Evolutionary conservation across 306 rosid species (phyloP).

Genomic region (Cucumis cinereus): DNA sequence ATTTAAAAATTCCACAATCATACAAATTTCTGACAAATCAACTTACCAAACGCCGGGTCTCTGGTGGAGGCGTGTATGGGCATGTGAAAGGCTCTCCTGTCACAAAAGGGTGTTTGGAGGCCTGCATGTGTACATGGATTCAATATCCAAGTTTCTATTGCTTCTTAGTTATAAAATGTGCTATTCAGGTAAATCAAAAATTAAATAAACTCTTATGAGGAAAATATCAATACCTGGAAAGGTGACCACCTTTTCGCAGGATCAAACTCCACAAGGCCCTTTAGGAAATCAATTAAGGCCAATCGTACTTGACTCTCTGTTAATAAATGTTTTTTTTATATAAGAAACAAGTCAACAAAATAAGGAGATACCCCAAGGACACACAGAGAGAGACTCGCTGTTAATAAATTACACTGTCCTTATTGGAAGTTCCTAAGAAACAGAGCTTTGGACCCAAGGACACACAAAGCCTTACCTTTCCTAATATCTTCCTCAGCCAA

Average conservation of each 20-base stretch:
- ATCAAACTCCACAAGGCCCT: conserved; percentile 93
- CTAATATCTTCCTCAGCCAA: conserved; percentile 66
- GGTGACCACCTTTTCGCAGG: conserved; percentile 99
- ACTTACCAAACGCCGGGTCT: conserved; percentile 88
- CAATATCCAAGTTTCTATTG: conserved; percentile 18
- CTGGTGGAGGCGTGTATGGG: conserved; percentile 73
- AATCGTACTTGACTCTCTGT: conserved; percentile 76
- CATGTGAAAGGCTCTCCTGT: conserved; percentile 94
- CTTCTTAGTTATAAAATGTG: conserved; percentile 12
- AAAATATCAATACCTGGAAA: conserved; percentile 50
- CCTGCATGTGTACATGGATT: conserved; percentile 45
- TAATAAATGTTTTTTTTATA: conserved; percentile 8
- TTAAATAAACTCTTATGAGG: conserved; percentile 1
- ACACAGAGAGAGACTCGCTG: conserved; percentile 40
- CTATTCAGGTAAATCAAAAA: conserved; percentile 16
- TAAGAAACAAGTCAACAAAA: too few species aligned
- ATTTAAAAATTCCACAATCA: conserved; percentile 9
- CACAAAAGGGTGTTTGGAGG: conserved; percentile 95
- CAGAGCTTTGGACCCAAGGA: neutral
- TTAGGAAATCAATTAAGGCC: conserved; percentile 89
- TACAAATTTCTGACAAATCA: conserved; percentile 5
- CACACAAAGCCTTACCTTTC: conserved; percentile 48
- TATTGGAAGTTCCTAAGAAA: conserved; percentile 16
- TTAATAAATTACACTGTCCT: conserved; percentile 21
- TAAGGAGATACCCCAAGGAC: too few species aligned